Evolutionary conservation across 2,329 filamentous ascomycete species (phyloP).

Genomic region (Fusarium nurragi): DNA sequence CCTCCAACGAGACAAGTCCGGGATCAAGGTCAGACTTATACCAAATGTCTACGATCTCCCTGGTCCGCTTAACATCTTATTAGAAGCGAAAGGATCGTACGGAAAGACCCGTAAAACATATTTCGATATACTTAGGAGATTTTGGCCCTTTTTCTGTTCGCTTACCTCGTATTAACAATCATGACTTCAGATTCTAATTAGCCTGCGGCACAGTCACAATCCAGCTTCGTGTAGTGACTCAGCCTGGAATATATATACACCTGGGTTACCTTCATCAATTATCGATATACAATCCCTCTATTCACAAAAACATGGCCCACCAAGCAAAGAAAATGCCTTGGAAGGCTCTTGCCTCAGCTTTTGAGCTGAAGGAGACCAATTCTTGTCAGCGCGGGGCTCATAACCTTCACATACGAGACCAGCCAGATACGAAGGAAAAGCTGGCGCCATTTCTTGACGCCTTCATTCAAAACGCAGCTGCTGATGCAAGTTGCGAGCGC

Average conservation of each 20-base stretch:
- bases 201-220: neutral
- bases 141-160: neutral
- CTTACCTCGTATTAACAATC: neutral
- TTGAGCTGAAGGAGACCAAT: conserved; percentile 14
- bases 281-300: accelerated
- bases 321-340: conserved; percentile 21
- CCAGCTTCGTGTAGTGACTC: neutral
- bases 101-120: too few relatives aligned
- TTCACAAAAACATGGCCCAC: conserved; percentile 9
- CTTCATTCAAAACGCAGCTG: neutral
- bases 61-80: too few relatives aligned
- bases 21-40: too few relatives aligned
- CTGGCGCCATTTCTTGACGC: neutral
- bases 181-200: neutral
- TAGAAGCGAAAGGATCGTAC: too few relatives aligned
- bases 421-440: neutral
- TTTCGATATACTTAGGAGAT: neutral
- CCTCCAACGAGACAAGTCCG: too few relatives aligned
- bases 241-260: neutral
- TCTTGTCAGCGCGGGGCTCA: conserved; percentile 8
- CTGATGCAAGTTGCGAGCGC: neutral
- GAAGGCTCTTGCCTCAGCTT: conserved; percentile 9
- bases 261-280: accelerated
- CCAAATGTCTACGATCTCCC: too few relatives aligned
- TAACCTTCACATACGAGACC: conserved; percentile 14